Evolutionary conservation across 228 moss, liverwort and hornwort species (phyloP).

Genomic region (Sphagnum magellanicum): DNA sequence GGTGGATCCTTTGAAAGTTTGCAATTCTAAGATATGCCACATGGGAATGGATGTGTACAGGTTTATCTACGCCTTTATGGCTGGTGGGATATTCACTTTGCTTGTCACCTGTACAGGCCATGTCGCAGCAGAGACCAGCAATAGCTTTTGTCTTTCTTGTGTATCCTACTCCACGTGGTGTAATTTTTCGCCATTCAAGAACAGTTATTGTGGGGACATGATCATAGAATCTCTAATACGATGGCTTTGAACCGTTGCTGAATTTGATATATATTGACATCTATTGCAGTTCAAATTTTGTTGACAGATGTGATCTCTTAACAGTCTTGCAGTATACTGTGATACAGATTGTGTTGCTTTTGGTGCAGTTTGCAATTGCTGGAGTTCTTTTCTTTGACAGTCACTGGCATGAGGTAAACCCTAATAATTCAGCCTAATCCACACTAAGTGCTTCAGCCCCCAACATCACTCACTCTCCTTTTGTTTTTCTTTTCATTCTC

Average conservation of each 20-base stretch:
- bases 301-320: constrained; percentile 8
- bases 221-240: too few relatives aligned
- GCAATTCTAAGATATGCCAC: too few relatives aligned
- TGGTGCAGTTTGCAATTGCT: constrained; percentile 68
- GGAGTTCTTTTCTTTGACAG: constrained; percentile 77
- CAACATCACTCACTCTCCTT: too few relatives aligned
- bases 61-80: constrained; percentile 93
- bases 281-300: too few relatives aligned
- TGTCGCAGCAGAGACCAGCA: constrained; percentile 86
- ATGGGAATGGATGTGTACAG: constrained; percentile 24
- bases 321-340: constrained; percentile 61
- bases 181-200: too few relatives aligned
- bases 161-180: constrained; percentile 37
- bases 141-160: constrained; percentile 81
- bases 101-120: constrained; percentile 83
- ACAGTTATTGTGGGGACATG: too few relatives aligned
- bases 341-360: constrained; percentile 55
- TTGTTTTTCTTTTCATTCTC: too few relatives aligned
- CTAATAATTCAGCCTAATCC: too few relatives aligned
- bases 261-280: too few relatives aligned
- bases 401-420: constrained; percentile 67
- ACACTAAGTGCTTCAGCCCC: too few relatives aligned
- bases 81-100: constrained; percentile 65
- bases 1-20: too few relatives aligned
- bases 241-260: too few relatives aligned